Conservation (phyloP, 108 stramenopile species). For the Cyclotella sp. region DNA sequence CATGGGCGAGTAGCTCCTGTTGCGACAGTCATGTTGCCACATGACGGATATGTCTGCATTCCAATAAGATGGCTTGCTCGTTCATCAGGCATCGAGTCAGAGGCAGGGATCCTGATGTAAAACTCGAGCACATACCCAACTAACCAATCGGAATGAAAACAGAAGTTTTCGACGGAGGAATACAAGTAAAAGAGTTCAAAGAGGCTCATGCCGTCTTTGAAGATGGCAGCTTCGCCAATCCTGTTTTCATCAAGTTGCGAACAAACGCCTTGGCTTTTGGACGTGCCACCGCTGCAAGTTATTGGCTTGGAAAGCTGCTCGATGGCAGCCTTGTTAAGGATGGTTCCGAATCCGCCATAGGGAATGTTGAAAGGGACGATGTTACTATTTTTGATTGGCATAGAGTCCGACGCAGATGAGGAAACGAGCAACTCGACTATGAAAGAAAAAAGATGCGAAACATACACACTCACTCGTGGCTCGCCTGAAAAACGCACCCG, state of each 20-base stretch:
- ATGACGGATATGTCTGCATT: slow-evolving; percentile 8
- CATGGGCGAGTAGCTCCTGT: slow-evolving; percentile 4
- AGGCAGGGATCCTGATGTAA: slow-evolving; percentile 1
- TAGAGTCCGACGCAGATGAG: neutral
- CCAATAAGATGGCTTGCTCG: neutral
- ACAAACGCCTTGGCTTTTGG: neutral
- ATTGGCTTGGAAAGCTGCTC: slow-evolving; percentile 36
- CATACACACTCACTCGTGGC: neutral
- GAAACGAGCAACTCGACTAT: neutral
- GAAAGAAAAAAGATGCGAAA: neutral
- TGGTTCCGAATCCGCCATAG: slow-evolving; percentile 54
- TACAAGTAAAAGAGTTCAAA: slow-evolving; percentile 16
- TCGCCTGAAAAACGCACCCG: neutral
- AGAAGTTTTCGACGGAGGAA: slow-evolving; percentile 2
- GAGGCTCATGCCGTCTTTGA: slow-evolving; percentile 6
- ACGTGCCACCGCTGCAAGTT: neutral
- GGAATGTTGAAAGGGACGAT: slow-evolving; percentile 23
- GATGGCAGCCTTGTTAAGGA: slow-evolving; percentile 30
- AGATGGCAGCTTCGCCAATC: slow-evolving; percentile 3
- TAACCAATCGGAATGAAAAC: slow-evolving; percentile 18
- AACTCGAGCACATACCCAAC: slow-evolving; percentile 7
- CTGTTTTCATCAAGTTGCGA: neutral
- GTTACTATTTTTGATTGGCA: neutral
- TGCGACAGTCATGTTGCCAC: slow-evolving; percentile 8
- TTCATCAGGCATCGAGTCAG: neutral